Evolutionary conservation across 768 basidiomycete genomes (phyloP).

Genomic region (Pleurotus citrinopileatus): DNA sequence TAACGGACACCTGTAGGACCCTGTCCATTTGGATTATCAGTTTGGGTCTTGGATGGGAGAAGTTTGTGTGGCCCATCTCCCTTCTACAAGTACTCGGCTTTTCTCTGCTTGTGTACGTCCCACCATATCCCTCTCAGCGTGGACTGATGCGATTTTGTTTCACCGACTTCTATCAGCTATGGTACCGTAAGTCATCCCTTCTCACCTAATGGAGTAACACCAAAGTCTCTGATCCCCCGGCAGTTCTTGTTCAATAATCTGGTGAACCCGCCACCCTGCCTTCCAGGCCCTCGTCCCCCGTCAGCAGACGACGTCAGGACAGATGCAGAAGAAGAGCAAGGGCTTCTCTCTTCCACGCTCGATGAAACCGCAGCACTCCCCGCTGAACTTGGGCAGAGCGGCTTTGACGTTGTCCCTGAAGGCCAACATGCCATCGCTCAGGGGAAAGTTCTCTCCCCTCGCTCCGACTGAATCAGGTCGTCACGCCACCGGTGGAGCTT

Average conservation of each 20-base stretch:
- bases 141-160: background rate
- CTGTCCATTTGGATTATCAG: constrained; percentile 95
- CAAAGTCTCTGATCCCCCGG: constrained; percentile 8
- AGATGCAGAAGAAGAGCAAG: constrained; percentile 59
- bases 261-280: constrained; percentile 57
- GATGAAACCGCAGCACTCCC: constrained; percentile 86
- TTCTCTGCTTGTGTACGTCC: constrained; percentile 80
- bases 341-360: constrained; percentile 44
- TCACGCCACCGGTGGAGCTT: background rate
- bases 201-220: constrained; percentile 12
- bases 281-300: constrained; percentile 46
- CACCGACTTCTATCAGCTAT: constrained; percentile 48
- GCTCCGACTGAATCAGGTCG: background rate
- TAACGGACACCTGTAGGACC: constrained; percentile 95
- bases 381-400: constrained; percentile 75
- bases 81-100: constrained; percentile 85
- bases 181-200: constrained; percentile 61
- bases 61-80: constrained; percentile 76
- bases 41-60: constrained; percentile 88
- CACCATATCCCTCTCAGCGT: constrained; percentile 10
- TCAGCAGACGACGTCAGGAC: constrained; percentile 29
- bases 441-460: constrained; percentile 15
- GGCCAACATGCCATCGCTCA: constrained; percentile 32
- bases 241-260: constrained; percentile 92
- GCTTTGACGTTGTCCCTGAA: constrained; percentile 77